These are phyloP conservation scores for Paracamarosporium sp. DNA, from an alignment of 2,329 filamentous ascomycete species.

Conservation along the genomic window DNA sequence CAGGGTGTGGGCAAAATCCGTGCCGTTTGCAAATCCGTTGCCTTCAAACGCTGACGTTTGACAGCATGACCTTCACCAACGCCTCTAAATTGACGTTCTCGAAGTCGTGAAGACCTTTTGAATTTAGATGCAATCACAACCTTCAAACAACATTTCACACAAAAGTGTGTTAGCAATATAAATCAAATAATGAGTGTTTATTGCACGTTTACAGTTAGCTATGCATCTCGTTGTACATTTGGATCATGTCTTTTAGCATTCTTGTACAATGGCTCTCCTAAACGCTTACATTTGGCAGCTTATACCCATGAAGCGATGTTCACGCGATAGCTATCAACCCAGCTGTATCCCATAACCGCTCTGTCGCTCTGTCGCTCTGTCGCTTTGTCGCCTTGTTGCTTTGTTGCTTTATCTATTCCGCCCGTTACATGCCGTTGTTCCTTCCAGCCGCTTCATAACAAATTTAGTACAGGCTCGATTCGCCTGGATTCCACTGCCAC, in stretches of 20 bases:
- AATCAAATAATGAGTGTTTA: too few relatives aligned
- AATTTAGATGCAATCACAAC: too few relatives aligned
- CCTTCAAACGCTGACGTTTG: neutral
- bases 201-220: too few relatives aligned
- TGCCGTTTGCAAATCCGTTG: neutral
- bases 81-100: neutral
- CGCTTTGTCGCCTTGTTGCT: too few relatives aligned
- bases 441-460: neutral
- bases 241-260: too few relatives aligned
- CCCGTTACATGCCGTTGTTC: neutral
- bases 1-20: neutral
- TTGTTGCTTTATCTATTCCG: too few relatives aligned
- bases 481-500: neutral
- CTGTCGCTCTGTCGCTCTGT: neutral
- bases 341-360: neutral
- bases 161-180: too few relatives aligned
- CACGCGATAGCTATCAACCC: neutral
- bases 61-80: neutral
- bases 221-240: neutral
- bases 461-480: neutral
- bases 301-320: too few relatives aligned
- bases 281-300: too few relatives aligned
- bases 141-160: too few relatives aligned
- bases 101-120: neutral
- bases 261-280: too few relatives aligned